Evolutionary conservation across 352 stramenopile genomes (phyloP).

Genomic region (Pythium phragmitis): DNA sequence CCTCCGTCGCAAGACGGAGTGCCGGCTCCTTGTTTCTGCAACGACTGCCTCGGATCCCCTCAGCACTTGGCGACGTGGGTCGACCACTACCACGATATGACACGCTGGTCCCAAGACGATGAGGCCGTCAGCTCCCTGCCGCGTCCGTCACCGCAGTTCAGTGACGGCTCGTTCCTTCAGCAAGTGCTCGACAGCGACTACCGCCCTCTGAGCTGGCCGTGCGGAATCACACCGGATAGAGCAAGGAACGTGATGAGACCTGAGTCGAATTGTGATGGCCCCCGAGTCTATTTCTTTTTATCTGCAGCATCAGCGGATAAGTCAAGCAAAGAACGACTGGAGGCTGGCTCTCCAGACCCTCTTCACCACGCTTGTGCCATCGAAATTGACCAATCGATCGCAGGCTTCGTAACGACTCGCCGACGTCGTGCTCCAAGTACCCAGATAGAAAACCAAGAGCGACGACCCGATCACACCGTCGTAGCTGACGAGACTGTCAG

Average conservation of each 20-base stretch:
- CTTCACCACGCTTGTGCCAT: slow-evolving; percentile 18
- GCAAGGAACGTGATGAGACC: background rate
- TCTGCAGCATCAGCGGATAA: background rate
- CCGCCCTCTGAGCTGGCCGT: background rate
- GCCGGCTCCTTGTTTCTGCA: slow-evolving; percentile 47
- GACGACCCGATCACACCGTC: background rate
- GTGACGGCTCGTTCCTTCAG: slow-evolving; percentile 10
- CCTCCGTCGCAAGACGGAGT: slow-evolving; percentile 40
- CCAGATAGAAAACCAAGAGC: background rate
- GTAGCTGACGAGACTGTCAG: background rate
- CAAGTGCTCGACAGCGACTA: slow-evolving; percentile 6
- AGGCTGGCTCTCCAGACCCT: background rate
- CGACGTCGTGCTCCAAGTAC: background rate
- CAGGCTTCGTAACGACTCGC: background rate
- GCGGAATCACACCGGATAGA: background rate
- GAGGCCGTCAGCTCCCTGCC: background rate
- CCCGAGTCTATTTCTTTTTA: background rate
- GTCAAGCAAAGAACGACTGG: background rate
- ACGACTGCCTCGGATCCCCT: slow-evolving; percentile 46
- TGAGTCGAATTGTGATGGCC: background rate
- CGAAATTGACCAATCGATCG: slow-evolving; percentile 12
- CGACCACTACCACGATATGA: slow-evolving; percentile 54
- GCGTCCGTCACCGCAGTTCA: background rate
- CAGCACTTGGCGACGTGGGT: slow-evolving; percentile 55
- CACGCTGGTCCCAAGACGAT: slow-evolving; percentile 29